phyloP scores from a whole-genome alignment of 805 yeast species.

The Candida nitratophila region DNA sequence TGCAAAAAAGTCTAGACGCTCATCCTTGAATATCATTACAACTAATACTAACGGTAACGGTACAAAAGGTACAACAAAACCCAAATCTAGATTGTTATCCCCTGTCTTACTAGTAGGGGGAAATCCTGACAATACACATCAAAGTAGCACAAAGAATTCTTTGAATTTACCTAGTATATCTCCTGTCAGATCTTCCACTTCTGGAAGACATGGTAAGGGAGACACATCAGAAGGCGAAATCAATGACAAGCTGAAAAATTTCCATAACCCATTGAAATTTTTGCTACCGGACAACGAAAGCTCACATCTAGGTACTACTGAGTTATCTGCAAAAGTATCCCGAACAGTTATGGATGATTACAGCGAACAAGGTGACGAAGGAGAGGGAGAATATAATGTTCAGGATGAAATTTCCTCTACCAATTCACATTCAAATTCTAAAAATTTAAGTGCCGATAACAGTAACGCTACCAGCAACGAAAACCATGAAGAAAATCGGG shows the following conservation, averaged over 20 bases:
- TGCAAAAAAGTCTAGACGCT: no score
- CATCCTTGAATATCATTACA: no score
- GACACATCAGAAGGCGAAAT: neutral
- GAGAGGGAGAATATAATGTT: neutral
- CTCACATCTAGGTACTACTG: neutral
- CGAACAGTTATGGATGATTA: neutral
- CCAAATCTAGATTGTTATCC: no score
- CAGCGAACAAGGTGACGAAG: neutral
- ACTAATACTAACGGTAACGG: no score
- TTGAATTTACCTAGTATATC: neutral
- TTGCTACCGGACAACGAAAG: neutral
- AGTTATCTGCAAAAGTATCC: no score
- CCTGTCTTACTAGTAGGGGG: no score
- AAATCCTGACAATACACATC: neutral
- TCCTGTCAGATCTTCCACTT: neutral
- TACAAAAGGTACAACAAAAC: no score
- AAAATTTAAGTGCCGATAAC: neutral
- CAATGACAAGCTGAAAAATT: neutral
- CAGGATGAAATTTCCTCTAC: neutral
- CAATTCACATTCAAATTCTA: no score
- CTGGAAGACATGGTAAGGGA: neutral
- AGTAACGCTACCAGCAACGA: neutral
- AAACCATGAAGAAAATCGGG: constrained; percentile 6
- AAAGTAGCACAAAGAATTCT: neutral
- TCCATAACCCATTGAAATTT: neutral